These are phyloP conservation scores for Serendipita sp. DNA, from an alignment of 768 basidiomycete species.

Conservation along the genomic window DNA sequence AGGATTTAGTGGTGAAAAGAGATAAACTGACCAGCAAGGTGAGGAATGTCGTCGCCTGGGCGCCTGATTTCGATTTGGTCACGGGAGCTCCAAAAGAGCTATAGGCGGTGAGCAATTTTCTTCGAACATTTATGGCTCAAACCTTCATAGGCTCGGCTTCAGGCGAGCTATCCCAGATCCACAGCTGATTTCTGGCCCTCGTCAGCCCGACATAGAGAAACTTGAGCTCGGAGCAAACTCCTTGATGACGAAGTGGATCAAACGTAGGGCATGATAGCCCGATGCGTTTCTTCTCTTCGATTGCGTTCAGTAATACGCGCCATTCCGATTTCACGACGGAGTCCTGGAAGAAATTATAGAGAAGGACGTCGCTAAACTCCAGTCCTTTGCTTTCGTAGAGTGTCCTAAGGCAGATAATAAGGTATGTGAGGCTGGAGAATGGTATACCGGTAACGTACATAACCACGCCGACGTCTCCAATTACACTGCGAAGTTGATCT, in stretches of 20 bases:
- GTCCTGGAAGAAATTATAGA: constrained; percentile 63
- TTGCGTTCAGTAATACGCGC: constrained; percentile 38
- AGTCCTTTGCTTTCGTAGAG: constrained; percentile 51
- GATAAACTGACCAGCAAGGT: constrained; percentile 24
- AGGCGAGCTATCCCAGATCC: constrained; percentile 49
- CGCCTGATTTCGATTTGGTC: constrained; percentile 33
- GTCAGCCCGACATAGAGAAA: constrained; percentile 58
- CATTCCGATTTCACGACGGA: constrained; percentile 42
- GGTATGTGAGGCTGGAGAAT: not conserved
- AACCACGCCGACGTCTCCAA: constrained; percentile 36
- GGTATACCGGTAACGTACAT: constrained; percentile 5
- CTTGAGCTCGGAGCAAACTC: constrained; percentile 52
- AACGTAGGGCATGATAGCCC: constrained; percentile 29
- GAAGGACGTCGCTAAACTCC: constrained; percentile 52
- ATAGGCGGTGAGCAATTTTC: not conserved
- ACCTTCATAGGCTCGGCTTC: constrained; percentile 46
- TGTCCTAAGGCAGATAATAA: constrained; percentile 21
- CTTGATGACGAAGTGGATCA: constrained; percentile 34
- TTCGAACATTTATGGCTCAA: constrained; percentile 11
- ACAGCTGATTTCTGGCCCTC: constrained; percentile 49
- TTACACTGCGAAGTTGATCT: constrained; percentile 30
- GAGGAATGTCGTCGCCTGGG: constrained; percentile 34
- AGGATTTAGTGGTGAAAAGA: no score
- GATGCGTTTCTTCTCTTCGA: constrained; percentile 16
- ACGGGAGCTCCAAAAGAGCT: constrained; percentile 38